These are phyloP conservation scores for Trichomonas gallinae DNA, from an alignment of 208 protist genomes.

Conservation along the genomic window DNA sequence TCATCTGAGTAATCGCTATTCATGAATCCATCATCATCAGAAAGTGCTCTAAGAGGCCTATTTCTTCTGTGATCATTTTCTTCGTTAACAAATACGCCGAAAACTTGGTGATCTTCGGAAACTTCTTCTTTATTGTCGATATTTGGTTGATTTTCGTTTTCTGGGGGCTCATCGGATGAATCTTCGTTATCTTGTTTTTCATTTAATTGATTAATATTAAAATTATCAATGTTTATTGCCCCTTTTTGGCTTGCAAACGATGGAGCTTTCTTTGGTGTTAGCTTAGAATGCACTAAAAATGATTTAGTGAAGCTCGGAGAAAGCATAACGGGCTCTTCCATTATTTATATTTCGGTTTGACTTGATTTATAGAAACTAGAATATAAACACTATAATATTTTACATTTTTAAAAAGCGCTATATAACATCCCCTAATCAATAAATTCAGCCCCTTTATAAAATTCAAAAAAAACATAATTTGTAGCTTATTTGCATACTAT, in stretches of 20 bases:
- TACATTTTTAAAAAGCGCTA: no score
- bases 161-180: neutral
- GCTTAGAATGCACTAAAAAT: neutral
- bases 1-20: neutral
- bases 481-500: no score
- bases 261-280: neutral
- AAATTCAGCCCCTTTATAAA: no score
- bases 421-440: no score
- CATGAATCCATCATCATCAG: neutral
- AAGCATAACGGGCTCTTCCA: neutral
- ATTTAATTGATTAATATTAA: neutral
- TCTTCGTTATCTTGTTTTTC: neutral
- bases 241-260: neutral
- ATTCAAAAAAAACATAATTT: no score
- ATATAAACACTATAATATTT: no score
- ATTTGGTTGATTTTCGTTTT: neutral
- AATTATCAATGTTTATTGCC: neutral
- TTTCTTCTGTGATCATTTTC: neutral
- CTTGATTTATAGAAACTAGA: no score
- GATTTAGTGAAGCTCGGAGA: neutral
- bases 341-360: neutral
- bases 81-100: neutral
- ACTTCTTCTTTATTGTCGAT: neutral
- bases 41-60: neutral
- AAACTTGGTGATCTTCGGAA: neutral